phyloP scores from a whole-genome alignment of 1,284 basidiomycete species.

The Ustilago shanxiensis region DNA sequence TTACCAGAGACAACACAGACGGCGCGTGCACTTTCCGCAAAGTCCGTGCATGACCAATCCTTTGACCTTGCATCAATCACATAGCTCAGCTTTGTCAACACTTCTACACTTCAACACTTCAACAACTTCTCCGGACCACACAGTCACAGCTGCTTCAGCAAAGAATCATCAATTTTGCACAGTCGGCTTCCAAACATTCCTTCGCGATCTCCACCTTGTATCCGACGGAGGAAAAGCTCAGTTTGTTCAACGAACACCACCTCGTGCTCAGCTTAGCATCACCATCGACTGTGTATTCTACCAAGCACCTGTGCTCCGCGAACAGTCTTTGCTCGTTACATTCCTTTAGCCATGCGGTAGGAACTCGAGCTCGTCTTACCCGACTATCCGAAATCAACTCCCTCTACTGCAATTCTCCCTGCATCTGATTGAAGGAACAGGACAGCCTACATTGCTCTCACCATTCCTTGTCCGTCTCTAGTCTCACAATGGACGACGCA shows the following conservation, averaged over 20 bases:
- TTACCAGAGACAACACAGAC: neutral
- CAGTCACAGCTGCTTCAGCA: too few relatives aligned
- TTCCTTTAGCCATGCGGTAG: too few relatives aligned
- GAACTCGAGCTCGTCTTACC: neutral
- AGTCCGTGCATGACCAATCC: neutral
- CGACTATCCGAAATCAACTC: neutral
- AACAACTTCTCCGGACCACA: neutral
- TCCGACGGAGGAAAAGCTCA: neutral
- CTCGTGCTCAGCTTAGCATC: too few relatives aligned
- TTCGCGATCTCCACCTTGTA: too few relatives aligned
- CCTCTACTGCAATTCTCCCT: neutral
- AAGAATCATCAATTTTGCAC: neutral
- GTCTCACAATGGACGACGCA: conserved; percentile 35
- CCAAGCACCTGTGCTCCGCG: too few relatives aligned
- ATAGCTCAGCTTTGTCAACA: neutral
- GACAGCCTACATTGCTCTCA: conserved; percentile 1
- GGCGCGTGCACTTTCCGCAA: neutral
- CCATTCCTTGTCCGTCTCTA: neutral
- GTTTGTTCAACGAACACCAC: neutral
- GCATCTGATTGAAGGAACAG: too few relatives aligned
- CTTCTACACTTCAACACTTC: neutral
- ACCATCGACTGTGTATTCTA: too few relatives aligned
- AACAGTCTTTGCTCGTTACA: too few relatives aligned
- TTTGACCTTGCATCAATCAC: neutral
- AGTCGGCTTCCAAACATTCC: neutral